These are phyloP conservation scores for Penicillium herquei DNA, from an alignment of 495 filamentous ascomycete genomes.

Conservation along the genomic window DNA sequence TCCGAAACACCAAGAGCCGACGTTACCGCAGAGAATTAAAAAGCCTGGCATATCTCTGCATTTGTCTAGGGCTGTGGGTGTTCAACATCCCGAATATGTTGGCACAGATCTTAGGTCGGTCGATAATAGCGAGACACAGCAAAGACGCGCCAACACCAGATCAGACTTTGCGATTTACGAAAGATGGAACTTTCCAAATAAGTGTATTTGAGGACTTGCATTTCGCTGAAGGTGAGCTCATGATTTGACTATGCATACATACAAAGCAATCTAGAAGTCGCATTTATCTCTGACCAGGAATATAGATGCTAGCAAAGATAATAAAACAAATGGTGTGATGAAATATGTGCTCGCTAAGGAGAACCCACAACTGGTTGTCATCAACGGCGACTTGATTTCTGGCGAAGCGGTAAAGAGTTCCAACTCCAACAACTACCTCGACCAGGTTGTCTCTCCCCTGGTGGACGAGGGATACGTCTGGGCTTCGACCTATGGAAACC, in stretches of 20 bases:
- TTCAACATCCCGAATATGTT: not conserved
- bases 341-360: constrained; percentile 59
- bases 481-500: constrained; percentile 75
- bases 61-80: not conserved
- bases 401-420: constrained; percentile 60
- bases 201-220: constrained; percentile 67
- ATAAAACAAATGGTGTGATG: constrained; percentile 58
- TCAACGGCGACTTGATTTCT: constrained; percentile 75
- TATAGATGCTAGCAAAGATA: constrained; percentile 38
- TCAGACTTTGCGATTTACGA: constrained; percentile 25
- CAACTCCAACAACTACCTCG: constrained; percentile 59
- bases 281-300: not conserved
- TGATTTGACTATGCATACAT: not conserved
- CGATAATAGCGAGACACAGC: not conserved
- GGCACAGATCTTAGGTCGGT: not conserved
- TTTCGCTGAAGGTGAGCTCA: constrained; percentile 60
- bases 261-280: not conserved
- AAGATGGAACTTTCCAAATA: constrained; percentile 46
- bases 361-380: constrained; percentile 56
- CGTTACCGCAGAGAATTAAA: not conserved
- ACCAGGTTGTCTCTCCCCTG: constrained; percentile 60
- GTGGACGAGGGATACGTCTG: constrained; percentile 52
- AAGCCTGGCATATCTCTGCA: not conserved
- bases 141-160: not conserved
- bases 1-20: not conserved